Conservation (phyloP, 257 asterid species). For the Eucommia ulmoides region DNA sequence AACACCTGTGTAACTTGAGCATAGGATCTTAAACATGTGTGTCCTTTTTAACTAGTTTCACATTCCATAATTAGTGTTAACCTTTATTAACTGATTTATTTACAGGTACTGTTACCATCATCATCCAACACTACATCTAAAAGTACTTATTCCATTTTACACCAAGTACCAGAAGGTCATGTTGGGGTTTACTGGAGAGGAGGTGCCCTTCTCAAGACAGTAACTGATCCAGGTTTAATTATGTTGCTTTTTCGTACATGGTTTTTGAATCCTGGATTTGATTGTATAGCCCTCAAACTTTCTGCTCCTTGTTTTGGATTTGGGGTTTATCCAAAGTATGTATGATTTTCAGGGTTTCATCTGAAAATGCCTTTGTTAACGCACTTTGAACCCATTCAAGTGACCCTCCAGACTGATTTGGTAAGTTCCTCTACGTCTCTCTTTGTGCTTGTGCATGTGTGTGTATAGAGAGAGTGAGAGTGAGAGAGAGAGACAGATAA, state of each 20-base stretch:
- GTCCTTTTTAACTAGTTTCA: slow-evolving; percentile 9
- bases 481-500: too few species aligned
- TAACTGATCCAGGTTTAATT: slow-evolving; percentile 66
- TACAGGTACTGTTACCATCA: slow-evolving; percentile 50
- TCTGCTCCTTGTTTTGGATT: slow-evolving; percentile 5
- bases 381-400: slow-evolving; percentile 95
- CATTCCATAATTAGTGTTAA: too few species aligned
- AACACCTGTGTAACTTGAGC: neutral
- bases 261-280: neutral
- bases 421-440: too few species aligned
- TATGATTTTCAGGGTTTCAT: slow-evolving; percentile 64
- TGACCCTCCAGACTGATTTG: slow-evolving; percentile 96
- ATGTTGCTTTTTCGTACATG: too few species aligned
- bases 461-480: too few species aligned
- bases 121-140: slow-evolving; percentile 20
- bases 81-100: too few species aligned
- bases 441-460: too few species aligned
- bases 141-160: slow-evolving; percentile 53
- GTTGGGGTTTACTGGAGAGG: slow-evolving; percentile 99
- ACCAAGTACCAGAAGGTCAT: slow-evolving; percentile 99
- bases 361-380: slow-evolving; percentile 77
- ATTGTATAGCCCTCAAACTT: neutral
- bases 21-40: too few species aligned
- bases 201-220: slow-evolving; percentile 82
- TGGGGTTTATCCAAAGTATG: slow-evolving; percentile 8